These are phyloP conservation scores for Amanita subjunquillea DNA, from an alignment of 768 basidiomycete genomes.

Conservation along the genomic window DNA sequence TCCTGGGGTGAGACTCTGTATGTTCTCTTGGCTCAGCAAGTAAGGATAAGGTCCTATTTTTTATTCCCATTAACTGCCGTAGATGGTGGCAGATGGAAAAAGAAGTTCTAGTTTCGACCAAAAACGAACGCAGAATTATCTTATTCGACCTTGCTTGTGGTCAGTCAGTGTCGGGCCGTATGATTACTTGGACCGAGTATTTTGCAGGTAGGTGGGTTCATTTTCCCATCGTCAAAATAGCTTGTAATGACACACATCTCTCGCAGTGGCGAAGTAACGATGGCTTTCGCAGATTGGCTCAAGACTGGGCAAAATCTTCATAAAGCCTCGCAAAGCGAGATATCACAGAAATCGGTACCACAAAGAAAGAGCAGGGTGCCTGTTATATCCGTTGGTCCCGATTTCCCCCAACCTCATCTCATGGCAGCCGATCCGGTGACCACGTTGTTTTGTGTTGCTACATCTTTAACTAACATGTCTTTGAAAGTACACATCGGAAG, in stretches of 20 bases:
- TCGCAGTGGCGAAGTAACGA: constrained; percentile 53
- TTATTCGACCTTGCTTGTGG: constrained; percentile 54
- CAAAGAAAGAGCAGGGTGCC: constrained; percentile 10
- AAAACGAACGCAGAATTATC: constrained; percentile 15
- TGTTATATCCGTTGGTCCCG: constrained; percentile 22
- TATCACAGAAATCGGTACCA: not conserved
- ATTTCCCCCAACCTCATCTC: constrained; percentile 22
- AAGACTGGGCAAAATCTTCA: constrained; percentile 21
- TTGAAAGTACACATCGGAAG: constrained; percentile 46
- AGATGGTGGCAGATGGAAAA: constrained; percentile 30
- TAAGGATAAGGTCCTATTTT: constrained; percentile 9
- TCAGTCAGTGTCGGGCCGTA: constrained; percentile 20
- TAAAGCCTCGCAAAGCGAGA: constrained; percentile 5
- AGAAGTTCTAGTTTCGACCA: constrained; percentile 7
- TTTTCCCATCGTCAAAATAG: not conserved
- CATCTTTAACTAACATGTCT: constrained; percentile 1
- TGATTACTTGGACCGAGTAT: not conserved
- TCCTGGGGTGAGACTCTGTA: constrained; percentile 47
- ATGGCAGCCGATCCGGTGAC: constrained; percentile 45
- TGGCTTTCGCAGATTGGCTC: constrained; percentile 55
- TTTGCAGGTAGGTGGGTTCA: constrained; percentile 19
- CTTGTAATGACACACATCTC: constrained; percentile 5
- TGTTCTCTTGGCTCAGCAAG: constrained; percentile 45
- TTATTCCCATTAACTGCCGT: not conserved
- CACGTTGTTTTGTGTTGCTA: constrained; percentile 1